These are phyloP conservation scores for Begonia fuchsioides DNA, from an alignment of 306 rosid genomes.

Conservation along the genomic window DNA sequence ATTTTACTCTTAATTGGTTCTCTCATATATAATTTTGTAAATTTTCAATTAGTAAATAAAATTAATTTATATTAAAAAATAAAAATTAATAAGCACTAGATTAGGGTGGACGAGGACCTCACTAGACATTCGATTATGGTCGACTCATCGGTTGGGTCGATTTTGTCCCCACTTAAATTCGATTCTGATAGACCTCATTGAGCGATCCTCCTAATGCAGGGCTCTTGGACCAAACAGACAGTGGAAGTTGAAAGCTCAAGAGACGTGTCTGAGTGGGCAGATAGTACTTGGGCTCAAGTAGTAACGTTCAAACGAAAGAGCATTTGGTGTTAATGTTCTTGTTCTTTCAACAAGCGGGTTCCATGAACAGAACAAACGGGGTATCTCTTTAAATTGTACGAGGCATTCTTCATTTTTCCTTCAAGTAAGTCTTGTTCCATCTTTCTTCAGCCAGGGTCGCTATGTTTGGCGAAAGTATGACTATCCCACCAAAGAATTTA, in stretches of 20 bases:
- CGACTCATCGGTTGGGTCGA: too few species aligned
- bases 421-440: constrained; percentile 12
- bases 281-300: constrained; percentile 80
- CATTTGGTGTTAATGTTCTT: constrained; percentile 23
- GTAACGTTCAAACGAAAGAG: constrained; percentile 53
- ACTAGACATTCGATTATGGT: too few species aligned
- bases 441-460: constrained; percentile 15
- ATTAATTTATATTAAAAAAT: too few species aligned
- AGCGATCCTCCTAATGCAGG: constrained; percentile 33
- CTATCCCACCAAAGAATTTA: constrained; percentile 15
- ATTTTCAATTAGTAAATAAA: too few species aligned
- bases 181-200: constrained; percentile 3
- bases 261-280: constrained; percentile 44
- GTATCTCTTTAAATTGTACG: constrained; percentile 20
- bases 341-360: constrained; percentile 24
- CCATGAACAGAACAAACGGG: constrained; percentile 35
- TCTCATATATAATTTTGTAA: too few species aligned
- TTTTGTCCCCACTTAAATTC: too few species aligned
- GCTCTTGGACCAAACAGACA: constrained; percentile 83
- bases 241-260: constrained; percentile 75
- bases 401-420: background rate
- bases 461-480: constrained; percentile 23
- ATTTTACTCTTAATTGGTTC: too few species aligned
- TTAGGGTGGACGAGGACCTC: too few species aligned
- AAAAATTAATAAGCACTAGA: too few species aligned